Evolutionary conservation across 345 rosid species (phyloP).

Genomic region (Conringia planisiliqua): DNA sequence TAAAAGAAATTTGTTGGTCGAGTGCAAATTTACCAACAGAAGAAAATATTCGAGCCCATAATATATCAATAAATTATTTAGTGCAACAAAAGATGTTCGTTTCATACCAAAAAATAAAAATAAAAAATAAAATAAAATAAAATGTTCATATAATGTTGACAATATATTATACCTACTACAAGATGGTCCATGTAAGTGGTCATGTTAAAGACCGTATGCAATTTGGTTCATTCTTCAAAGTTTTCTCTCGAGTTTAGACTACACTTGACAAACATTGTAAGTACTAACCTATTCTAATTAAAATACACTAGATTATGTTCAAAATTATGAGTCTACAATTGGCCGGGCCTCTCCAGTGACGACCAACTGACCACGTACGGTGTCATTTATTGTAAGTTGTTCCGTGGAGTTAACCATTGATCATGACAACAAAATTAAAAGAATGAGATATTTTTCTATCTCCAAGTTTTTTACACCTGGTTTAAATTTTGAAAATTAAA

Average conservation of each 20-base stretch:
- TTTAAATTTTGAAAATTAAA: background rate
- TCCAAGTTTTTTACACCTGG: background rate
- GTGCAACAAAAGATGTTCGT: background rate
- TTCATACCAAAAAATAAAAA: too few species aligned
- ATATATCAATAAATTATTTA: background rate
- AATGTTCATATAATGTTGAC: background rate
- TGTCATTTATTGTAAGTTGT: constrained; percentile 11
- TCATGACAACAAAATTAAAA: background rate
- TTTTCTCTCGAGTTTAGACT: background rate
- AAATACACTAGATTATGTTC: background rate
- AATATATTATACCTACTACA: background rate
- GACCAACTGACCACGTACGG: constrained; percentile 13
- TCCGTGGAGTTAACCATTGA: constrained; percentile 16
- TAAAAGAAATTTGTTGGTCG: background rate
- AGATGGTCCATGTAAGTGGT: background rate
- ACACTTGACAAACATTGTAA: background rate
- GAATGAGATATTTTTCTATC: background rate
- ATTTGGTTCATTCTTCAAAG: background rate
- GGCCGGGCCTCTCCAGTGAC: background rate
- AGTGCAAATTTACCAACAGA: background rate
- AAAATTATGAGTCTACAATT: background rate
- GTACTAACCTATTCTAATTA: background rate
- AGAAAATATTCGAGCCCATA: background rate
- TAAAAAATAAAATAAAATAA: too few species aligned
- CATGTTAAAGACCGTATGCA: background rate